Base-by-base conservation (phyloP, 768 basidiomycete genomes). In the Nevesoporus exiguus region DNA sequence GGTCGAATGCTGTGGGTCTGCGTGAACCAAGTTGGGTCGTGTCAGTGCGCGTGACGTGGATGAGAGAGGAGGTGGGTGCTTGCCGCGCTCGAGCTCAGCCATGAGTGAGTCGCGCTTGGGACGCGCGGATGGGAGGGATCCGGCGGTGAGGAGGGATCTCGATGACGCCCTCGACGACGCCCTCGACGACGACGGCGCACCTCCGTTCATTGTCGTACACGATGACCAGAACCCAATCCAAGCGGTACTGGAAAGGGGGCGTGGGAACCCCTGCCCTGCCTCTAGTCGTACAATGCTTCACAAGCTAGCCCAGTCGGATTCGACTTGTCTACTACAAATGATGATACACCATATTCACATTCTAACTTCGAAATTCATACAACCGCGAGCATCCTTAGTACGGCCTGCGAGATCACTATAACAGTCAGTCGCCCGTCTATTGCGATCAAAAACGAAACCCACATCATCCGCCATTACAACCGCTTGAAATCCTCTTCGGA, bases 1-100 rank as follows among this genome's bases (percentile, higher is more conserved):
- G 0, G 81, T 76, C 3, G 83, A 84, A 34, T 81, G 75, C 41
- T 86, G 82, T 3, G 84, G 82, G 62, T 88, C 85, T 88, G 65
- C 11, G n/a, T n/a, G 39, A 3, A 5, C 19, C n/a, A n/a, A n/a
- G n/a, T n/a, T n/a, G n/a, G 19, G 39, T 11, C 11, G 45, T 31
- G 47, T 61, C 2, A 50, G 49, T 29, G 22, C 3, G 33, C 33
- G 34, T 37, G 4, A 37, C 9, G 33, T n/a, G 34, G 5, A 37
- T 1, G 19, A 27, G 34, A 27, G 22, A 11, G n/a, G 9, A 10
- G 14, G n/a, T n/a, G n/a, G 17, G 8, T 6, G 14, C 73, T 40
- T 59, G 78, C 85, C 85, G 63, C 83, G 76, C 66, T 86, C 85
- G 15, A 87, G 75, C 57, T 87, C 85, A 13, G 86, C 85, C 31